phyloP scores from a whole-genome alignment of 768 basidiomycete genomes.

The Floccularia luteovirens region DNA sequence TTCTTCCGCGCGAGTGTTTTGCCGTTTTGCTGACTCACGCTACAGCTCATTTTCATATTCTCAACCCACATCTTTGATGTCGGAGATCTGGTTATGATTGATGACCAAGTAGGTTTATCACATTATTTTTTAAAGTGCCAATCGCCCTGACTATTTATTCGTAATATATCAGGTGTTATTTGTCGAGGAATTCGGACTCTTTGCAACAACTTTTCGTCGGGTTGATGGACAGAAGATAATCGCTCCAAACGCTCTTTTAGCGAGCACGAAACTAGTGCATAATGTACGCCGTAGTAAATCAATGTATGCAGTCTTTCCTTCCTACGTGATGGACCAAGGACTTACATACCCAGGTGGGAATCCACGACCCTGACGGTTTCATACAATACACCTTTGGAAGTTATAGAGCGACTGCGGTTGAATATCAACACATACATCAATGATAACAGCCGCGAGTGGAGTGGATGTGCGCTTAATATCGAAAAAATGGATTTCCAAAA shows the following conservation, averaged over 20 bases:
- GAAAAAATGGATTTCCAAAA: constrained; percentile 80
- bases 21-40: constrained; percentile 1
- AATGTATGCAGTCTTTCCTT: constrained; percentile 38
- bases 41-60: constrained; percentile 76
- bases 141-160: not conserved
- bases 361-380: constrained; percentile 57
- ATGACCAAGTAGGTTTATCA: constrained; percentile 51
- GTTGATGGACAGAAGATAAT: constrained; percentile 78
- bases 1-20: not conserved
- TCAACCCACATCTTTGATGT: constrained; percentile 84
- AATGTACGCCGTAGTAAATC: constrained; percentile 71
- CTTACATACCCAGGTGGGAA: constrained; percentile 42
- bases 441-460: constrained; percentile 70
- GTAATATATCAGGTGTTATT: constrained; percentile 29
- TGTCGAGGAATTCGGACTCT: constrained; percentile 75
- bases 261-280: constrained; percentile 68
- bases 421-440: constrained; percentile 53
- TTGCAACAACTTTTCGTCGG: constrained; percentile 72
- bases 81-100: constrained; percentile 77
- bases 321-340: not conserved
- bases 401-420: constrained; percentile 57
- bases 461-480: constrained; percentile 53
- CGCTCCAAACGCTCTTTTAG: constrained; percentile 68
- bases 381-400: constrained; percentile 65
- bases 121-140: constrained; percentile 2